Conservation (phyloP, 2,329 filamentous ascomycete genomes). For the Calonectria henricotiae region DNA sequence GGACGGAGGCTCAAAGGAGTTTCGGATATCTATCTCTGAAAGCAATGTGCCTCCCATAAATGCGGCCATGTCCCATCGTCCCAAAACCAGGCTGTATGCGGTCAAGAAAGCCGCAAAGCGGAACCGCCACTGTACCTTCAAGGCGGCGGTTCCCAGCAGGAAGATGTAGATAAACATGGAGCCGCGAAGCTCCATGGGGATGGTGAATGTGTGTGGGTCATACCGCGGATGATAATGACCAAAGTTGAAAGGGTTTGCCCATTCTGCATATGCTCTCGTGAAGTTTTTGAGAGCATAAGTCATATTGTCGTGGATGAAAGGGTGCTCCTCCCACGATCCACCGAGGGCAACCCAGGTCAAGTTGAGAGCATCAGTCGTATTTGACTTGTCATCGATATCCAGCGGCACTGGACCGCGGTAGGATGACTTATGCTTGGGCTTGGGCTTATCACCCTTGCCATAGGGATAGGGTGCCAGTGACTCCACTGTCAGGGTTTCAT, state of each 20-base stretch:
- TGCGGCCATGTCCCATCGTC: constrained; percentile 61
- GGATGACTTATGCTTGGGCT: constrained; percentile 11
- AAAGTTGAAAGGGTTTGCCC: constrained; percentile 62
- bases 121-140: constrained; percentile 58
- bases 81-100: constrained; percentile 56
- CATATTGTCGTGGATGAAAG: constrained; percentile 59
- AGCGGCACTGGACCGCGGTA: constrained; percentile 5
- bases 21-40: constrained; percentile 59
- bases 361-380: constrained; percentile 55
- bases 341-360: constrained; percentile 59
- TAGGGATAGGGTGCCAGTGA: background rate
- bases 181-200: constrained; percentile 62
- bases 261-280: constrained; percentile 58
- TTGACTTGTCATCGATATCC: constrained; percentile 32
- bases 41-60: constrained; percentile 59
- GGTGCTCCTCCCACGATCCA: constrained; percentile 62
- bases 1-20: constrained; percentile 40
- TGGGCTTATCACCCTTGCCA: constrained; percentile 16
- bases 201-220: constrained; percentile 62
- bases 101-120: constrained; percentile 54
- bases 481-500: constrained; percentile 26
- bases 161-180: constrained; percentile 62
- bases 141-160: constrained; percentile 58
- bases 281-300: constrained; percentile 60
- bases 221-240: constrained; percentile 60